Evolutionary conservation across 108 stramenopile genomes (phyloP).

Genomic region (Nitzschia inconspicua): DNA sequence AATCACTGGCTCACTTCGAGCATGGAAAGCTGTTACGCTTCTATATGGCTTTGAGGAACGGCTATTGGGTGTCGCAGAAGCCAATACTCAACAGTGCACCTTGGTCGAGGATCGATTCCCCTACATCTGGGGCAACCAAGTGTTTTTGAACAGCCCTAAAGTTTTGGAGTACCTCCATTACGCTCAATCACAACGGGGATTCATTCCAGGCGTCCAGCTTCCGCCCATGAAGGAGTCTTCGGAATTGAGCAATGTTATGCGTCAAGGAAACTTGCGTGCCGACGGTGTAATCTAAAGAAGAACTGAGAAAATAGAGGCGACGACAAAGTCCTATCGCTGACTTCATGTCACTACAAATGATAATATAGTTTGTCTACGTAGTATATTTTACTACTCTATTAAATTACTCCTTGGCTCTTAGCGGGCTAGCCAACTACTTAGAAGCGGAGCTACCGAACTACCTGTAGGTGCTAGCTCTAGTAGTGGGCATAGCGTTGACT

Average conservation of each 20-base stretch:
- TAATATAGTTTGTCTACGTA: too few relatives aligned
- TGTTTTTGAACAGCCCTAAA: conserved; percentile 46
- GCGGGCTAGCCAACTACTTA: too few relatives aligned
- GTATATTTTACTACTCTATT: too few relatives aligned
- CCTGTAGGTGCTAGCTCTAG: too few relatives aligned
- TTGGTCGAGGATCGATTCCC: conserved; percentile 68
- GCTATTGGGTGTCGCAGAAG: conserved; percentile 69
- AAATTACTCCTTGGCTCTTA: too few relatives aligned
- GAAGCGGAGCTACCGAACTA: too few relatives aligned
- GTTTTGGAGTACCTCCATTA: conserved; percentile 67
- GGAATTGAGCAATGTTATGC: conserved; percentile 31
- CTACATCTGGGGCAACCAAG: conserved; percentile 47
- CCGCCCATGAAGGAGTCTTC: conserved; percentile 28
- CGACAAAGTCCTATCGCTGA: not conserved
- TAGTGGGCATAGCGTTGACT: too few relatives aligned
- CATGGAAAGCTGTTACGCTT: conserved; percentile 73
- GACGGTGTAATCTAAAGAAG: conserved; percentile 64
- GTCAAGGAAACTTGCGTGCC: conserved; percentile 80
- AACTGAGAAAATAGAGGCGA: not conserved
- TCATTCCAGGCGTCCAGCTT: conserved; percentile 41
- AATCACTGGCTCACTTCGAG: conserved; percentile 58
- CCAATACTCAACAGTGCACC: conserved; percentile 35
- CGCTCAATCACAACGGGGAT: conserved; percentile 55
- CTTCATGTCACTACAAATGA: too few relatives aligned
- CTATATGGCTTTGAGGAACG: conserved; percentile 85